These are phyloP conservation scores for Xylaria digitata DNA, from an alignment of 2,329 filamentous ascomycete genomes.

Conservation along the genomic window DNA sequence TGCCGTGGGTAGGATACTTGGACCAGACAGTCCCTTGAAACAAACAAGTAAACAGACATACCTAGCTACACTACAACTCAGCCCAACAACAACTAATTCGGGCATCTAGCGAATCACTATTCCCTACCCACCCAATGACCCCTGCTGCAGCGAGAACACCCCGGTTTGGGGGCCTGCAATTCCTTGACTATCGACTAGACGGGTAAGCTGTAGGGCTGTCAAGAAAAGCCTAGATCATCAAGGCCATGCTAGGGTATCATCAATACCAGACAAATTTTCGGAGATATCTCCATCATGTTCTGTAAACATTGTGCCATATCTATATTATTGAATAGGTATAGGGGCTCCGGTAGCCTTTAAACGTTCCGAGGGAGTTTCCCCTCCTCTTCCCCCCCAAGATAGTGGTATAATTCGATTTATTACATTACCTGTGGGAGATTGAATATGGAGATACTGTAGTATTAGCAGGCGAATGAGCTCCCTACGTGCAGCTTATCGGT, in stretches of 20 bases:
- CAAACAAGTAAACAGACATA: no score
- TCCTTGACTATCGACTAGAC: background rate
- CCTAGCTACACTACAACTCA: constrained; percentile 33
- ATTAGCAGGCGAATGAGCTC: no score
- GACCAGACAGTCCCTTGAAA: no score
- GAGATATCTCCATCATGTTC: background rate
- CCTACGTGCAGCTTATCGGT: no score
- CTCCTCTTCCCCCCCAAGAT: no score
- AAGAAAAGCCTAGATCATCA: constrained; percentile 1
- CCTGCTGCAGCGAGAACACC: constrained; percentile 42
- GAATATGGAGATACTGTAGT: no score
- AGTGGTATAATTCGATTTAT: no score
- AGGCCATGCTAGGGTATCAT: background rate
- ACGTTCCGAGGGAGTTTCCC: no score
- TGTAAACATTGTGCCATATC: background rate
- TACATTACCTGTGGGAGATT: no score
- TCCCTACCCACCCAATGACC: constrained; percentile 36
- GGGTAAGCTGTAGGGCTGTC: constrained; percentile 23
- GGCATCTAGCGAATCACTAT: constrained; percentile 45
- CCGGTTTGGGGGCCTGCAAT: constrained; percentile 35
- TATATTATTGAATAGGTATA: background rate
- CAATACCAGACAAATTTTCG: background rate
- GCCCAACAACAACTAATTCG: constrained; percentile 45
- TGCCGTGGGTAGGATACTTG: background rate
- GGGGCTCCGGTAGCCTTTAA: no score